Conservation (phyloP, 139 green algal species). For the Edaphochlamys debaryana region DNA sequence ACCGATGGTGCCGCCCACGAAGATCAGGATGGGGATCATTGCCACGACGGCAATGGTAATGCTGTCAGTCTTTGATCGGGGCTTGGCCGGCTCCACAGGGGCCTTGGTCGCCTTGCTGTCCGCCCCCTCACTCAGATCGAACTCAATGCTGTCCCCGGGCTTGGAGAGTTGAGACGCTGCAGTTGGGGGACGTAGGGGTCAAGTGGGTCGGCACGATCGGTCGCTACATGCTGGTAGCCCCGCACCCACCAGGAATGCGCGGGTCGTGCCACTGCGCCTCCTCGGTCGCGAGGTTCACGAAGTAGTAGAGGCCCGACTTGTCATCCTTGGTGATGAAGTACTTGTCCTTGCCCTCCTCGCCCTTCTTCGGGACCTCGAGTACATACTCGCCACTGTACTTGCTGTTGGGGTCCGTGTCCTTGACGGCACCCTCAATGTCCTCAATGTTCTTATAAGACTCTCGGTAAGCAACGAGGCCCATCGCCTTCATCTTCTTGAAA, state of each 20-base stretch:
- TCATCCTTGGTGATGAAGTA: conserved; percentile 3
- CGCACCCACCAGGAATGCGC: conserved; percentile 3
- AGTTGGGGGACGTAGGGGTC: too few species aligned
- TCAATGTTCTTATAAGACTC: not conserved
- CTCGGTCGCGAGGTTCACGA: not conserved
- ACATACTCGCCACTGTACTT: too few species aligned
- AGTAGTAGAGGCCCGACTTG: not conserved
- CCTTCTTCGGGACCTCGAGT: not conserved
- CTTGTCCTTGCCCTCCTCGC: not conserved
- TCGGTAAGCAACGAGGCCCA: too few species aligned
- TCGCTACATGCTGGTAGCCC: too few species aligned
- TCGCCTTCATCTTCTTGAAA: too few species aligned
- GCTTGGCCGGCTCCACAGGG: not conserved
- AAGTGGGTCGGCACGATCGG: too few species aligned
- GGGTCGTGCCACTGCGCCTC: conserved; percentile 30
- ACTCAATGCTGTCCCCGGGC: too few species aligned
- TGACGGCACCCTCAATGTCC: not conserved
- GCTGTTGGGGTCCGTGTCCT: too few species aligned
- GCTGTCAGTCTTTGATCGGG: not conserved
- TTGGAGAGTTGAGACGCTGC: too few species aligned
- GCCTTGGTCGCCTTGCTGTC: conserved; percentile 8
- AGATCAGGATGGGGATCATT: conserved; percentile 37
- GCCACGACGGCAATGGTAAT: conserved; percentile 23
- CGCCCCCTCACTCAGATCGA: too few species aligned
- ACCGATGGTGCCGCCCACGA: conserved; percentile 15